Evolutionary conservation across 305 asterid genomes (phyloP).

Genomic region (Striga hermonthica): DNA sequence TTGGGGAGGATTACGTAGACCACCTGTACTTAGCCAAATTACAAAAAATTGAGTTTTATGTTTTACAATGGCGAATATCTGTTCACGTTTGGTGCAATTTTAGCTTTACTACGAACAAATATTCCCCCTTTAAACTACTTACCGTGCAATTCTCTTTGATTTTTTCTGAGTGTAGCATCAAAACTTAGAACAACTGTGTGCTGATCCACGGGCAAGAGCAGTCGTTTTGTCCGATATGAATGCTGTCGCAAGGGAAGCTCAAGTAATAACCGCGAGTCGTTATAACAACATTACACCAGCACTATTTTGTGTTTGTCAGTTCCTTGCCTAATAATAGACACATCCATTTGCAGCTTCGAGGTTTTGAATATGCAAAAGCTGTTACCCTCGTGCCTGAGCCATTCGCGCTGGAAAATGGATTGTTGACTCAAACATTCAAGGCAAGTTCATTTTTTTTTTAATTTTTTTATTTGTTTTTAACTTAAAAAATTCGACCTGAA

Average conservation of each 20-base stretch:
- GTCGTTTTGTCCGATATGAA: slow-evolving; percentile 77
- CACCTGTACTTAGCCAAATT: too few relatives aligned
- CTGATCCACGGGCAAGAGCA: slow-evolving; percentile 52
- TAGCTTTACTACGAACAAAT: too few relatives aligned
- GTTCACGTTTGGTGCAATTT: too few relatives aligned
- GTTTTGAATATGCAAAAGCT: slow-evolving; percentile 69
- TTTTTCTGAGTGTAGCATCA: slow-evolving; percentile 37
- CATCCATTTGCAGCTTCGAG: slow-evolving; percentile 49
- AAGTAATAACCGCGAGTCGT: slow-evolving; percentile 35
- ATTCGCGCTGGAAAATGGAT: slow-evolving; percentile 57
- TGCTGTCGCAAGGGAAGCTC: slow-evolving; percentile 59
- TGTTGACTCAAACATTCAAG: slow-evolving; percentile 77
- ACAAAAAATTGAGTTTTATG: too few relatives aligned
- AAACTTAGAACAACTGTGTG: slow-evolving; percentile 50
- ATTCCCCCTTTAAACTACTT: too few relatives aligned
- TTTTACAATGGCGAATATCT: too few relatives aligned
- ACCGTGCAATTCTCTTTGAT: too few relatives aligned
- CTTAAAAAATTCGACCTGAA: not conserved
- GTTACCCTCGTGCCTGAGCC: slow-evolving; percentile 59
- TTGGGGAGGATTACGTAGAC: too few relatives aligned
- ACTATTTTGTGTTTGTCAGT: not conserved
- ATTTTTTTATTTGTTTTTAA: not conserved
- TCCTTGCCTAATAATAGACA: not conserved
- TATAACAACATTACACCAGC: too few relatives aligned
- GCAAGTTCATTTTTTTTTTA: slow-evolving; percentile 29